Evolutionary conservation across 2,329 filamentous ascomycete species (phyloP), one percentile per base, ranked within the genome.

Genomic region (Alternaria solani): DNA sequence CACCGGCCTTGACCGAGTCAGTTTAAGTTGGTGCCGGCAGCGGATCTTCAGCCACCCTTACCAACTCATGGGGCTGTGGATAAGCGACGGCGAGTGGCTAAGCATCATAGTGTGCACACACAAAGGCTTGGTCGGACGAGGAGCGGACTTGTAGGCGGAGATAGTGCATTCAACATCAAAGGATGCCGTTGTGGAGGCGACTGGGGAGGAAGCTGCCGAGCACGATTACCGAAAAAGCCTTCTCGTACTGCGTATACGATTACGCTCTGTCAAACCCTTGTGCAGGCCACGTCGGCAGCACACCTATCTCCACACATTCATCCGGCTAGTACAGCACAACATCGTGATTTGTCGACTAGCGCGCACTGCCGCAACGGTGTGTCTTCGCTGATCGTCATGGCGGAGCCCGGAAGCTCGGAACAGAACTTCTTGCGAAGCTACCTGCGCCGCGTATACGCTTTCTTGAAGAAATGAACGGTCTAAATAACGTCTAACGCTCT

Each of bases 211-310:
- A 36, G 46, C 30, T 18, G 46, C 46, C 12, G 46, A 36, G 8
- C 14, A 4, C 8, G 6, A 36, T 12, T 38, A n/a, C 34, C 34
- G 49, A 30, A n/a, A 20, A 7, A 16, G 48, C 28, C 2, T 23
- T 51, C 23, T 51, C 48, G 23, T 51, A 51, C 46, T 0, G 20
- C 30, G 46, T 48, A 48, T 48, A 48, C 20, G 46, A n/a, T 16
- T 48, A 48, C 46, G 46, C 30, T 48, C 30, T 7, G 30, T 42
- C 46, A 8, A 36, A 30, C 25, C 41, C 26, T n/a, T 5, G 38
- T 56, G 38, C 54, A 28, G 54, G 47, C 55, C 39, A 39, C 55
- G 55, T 57, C 47, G 51, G 44, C 14, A 32, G 11, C 32, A n/a
- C 16, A 9, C 18, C 26, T 16, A 16, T 46, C 43, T 44, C 23